Evolutionary conservation across 2,329 filamentous ascomycete species (phyloP).

Genomic region (Pseudocercospora musae): DNA sequence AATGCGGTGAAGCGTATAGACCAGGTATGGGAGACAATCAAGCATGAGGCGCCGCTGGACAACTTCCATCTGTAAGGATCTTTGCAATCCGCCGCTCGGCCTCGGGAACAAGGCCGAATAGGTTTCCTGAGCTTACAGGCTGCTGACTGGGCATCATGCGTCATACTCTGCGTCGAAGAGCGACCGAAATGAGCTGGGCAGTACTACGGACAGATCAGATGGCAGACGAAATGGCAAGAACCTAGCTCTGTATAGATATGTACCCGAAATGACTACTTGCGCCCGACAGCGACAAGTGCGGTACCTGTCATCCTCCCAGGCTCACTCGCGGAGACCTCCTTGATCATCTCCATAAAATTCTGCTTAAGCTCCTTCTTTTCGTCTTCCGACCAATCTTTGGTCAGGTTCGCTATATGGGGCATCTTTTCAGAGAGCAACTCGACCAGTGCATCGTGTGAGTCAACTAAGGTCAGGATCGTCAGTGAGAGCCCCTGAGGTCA

Average conservation of each 20-base stretch:
- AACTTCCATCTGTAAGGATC: constrained; percentile 25
- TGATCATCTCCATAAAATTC: constrained; percentile 21
- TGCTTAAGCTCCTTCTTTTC: constrained; percentile 21
- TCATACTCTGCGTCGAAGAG: neutral
- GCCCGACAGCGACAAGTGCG: constrained; percentile 28
- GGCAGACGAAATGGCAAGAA: neutral
- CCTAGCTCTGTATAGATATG: neutral
- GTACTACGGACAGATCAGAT: neutral
- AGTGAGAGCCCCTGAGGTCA: neutral
- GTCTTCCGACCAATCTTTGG: constrained; percentile 24
- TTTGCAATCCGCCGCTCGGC: neutral
- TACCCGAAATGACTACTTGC: constrained; percentile 18
- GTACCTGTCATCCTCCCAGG: constrained; percentile 28
- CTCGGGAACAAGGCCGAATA: neutral
- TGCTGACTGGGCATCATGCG: neutral
- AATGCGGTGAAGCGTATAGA: constrained; percentile 35
- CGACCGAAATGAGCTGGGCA: neutral
- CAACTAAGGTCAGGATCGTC: constrained; percentile 14
- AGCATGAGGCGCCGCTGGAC: constrained; percentile 37
- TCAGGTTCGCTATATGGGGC: constrained; percentile 26
- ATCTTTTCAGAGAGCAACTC: constrained; percentile 23
- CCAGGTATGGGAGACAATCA: constrained; percentile 35
- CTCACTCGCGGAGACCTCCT: constrained; percentile 22
- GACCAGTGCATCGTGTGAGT: constrained; percentile 12
- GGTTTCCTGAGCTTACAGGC: neutral